Conservation (phyloP, 2,329 filamentous ascomycete genomes). For the Cladophialophora chaetospira region DNA sequence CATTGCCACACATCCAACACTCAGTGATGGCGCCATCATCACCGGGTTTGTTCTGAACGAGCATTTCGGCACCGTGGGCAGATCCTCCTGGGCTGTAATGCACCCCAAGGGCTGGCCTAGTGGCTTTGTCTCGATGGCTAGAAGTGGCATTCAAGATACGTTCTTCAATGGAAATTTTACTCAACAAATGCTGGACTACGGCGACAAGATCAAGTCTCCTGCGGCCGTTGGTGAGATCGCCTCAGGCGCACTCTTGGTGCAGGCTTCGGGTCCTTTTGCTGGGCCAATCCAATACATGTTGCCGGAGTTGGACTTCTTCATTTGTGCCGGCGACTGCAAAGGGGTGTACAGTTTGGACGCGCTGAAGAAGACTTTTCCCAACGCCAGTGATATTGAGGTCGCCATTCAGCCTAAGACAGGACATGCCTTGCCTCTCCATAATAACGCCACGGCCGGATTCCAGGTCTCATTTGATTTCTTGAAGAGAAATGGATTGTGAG, state of each 20-base stretch:
- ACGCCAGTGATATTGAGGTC: constrained; percentile 35
- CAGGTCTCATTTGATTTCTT: constrained; percentile 35
- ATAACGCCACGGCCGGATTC: constrained; percentile 41
- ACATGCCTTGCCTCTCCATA: constrained; percentile 40
- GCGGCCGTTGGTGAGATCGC: constrained; percentile 27
- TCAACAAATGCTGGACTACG: constrained; percentile 25
- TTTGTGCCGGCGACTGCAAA: constrained; percentile 44
- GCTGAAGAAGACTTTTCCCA: constrained; percentile 35
- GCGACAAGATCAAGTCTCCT: constrained; percentile 28
- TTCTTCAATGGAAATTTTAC: constrained; percentile 31
- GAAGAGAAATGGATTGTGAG: constrained; percentile 25
- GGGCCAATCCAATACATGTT: constrained; percentile 40
- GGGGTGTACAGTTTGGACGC: constrained; percentile 24
- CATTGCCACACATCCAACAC: constrained; percentile 37
- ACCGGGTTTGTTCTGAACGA: constrained; percentile 42
- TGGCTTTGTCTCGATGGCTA: constrained; percentile 20
- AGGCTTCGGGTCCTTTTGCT: constrained; percentile 34
- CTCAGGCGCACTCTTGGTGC: constrained; percentile 30
- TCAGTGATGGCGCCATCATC: constrained; percentile 42
- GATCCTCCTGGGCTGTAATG: constrained; percentile 18
- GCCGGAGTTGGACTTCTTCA: constrained; percentile 39
- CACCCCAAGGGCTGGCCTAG: constrained; percentile 14
- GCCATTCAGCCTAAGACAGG: constrained; percentile 43
- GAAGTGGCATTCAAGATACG: constrained; percentile 26
- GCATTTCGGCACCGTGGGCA: constrained; percentile 19